These are phyloP conservation scores for Cladosporium sp. DNA, from an alignment of 2,329 filamentous ascomycete species.

Conservation along the genomic window DNA sequence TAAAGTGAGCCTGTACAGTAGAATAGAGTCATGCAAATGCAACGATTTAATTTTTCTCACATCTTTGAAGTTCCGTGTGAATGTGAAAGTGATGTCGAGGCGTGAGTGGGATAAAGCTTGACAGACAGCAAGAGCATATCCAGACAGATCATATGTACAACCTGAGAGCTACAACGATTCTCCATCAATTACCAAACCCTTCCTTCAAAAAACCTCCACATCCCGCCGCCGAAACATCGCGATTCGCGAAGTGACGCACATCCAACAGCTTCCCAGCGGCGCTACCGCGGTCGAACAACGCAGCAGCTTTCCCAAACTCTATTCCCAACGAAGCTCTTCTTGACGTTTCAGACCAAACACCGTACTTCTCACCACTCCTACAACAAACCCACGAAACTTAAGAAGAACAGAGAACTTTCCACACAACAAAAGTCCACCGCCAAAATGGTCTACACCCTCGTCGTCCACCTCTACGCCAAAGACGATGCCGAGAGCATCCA, in stretches of 20 bases:
- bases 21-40: background rate
- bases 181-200: too few relatives aligned
- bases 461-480: constrained; percentile 67
- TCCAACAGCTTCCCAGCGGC: background rate
- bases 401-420: background rate
- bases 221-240: too few relatives aligned
- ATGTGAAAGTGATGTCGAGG: background rate
- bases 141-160: too few relatives aligned
- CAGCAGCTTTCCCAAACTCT: constrained; percentile 10
- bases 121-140: too few relatives aligned
- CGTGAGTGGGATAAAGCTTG: too few relatives aligned
- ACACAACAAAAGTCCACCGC: too few relatives aligned
- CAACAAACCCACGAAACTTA: background rate
- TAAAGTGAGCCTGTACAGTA: background rate
- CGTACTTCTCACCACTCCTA: background rate
- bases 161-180: too few relatives aligned
- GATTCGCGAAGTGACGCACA: constrained; percentile 8
- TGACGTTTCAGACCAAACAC: background rate
- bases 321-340: background rate
- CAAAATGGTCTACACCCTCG: constrained; percentile 64
- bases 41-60: background rate
- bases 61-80: too few relatives aligned
- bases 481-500: constrained; percentile 58
- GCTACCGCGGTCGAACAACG: constrained; percentile 11
- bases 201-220: too few relatives aligned